These are phyloP conservation scores for Puccinellia tenuiflora DNA, from an alignment of 176 grass and related monocot species.

Conservation along the genomic window DNA sequence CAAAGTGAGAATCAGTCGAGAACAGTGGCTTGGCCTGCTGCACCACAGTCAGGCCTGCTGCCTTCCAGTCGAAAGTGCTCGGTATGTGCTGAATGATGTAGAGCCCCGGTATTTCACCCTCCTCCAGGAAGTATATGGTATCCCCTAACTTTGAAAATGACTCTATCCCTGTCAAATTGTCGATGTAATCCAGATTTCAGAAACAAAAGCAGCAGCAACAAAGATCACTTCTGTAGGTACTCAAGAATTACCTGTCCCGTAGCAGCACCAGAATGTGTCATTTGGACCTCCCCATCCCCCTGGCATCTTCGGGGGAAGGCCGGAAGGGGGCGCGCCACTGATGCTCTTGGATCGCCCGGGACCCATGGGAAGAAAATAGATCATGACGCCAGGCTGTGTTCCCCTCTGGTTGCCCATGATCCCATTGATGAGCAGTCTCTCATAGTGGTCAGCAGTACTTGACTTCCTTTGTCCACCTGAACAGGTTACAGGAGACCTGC, in stretches of 20 bases:
- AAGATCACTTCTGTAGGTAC: not conserved
- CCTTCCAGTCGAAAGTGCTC: slow-evolving; percentile 71
- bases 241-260: slow-evolving; percentile 61
- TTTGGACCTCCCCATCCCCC: slow-evolving; percentile 78
- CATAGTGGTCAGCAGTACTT: slow-evolving; percentile 74
- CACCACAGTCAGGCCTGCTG: slow-evolving; percentile 37
- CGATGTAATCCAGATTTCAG: not conserved
- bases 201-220: not conserved
- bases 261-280: slow-evolving; percentile 96
- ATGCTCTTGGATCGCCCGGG: slow-evolving; percentile 66
- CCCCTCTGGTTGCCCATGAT: slow-evolving; percentile 90
- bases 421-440: slow-evolving; percentile 75
- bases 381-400: slow-evolving; percentile 71
- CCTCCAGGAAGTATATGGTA: slow-evolving; percentile 85
- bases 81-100: slow-evolving; percentile 81
- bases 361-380: slow-evolving; percentile 83
- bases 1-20: slow-evolving; percentile 48
- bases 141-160: slow-evolving; percentile 92
- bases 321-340: slow-evolving; percentile 20
- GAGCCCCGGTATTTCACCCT: slow-evolving; percentile 43
- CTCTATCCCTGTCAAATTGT: slow-evolving; percentile 55
- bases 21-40: slow-evolving; percentile 46
- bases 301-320: slow-evolving; percentile 30
- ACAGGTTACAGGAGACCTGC: slow-evolving; percentile 78
- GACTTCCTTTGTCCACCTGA: slow-evolving; percentile 86